phyloP scores from a whole-genome alignment of 345 rosid genomes.

The Linum tenue region DNA sequence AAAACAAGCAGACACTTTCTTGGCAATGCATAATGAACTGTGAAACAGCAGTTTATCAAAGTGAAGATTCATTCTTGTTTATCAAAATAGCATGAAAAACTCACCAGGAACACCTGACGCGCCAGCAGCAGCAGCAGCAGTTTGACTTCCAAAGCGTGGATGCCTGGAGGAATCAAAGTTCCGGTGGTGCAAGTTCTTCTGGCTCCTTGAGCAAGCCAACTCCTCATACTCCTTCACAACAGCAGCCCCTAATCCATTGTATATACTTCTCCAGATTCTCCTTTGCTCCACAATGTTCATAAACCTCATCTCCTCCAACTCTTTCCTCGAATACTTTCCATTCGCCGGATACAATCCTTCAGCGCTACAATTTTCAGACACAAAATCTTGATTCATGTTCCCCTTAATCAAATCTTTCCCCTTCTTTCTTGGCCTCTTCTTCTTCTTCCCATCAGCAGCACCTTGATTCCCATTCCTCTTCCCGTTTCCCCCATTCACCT shows the following conservation, averaged over 20 bases:
- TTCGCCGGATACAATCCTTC: constrained; percentile 11
- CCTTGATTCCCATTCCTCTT: constrained; percentile 36
- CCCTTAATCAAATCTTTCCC: constrained; percentile 24
- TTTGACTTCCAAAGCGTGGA: constrained; percentile 13
- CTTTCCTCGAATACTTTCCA: constrained; percentile 43
- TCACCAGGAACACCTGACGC: background rate
- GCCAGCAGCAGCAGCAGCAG: background rate
- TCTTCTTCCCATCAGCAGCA: constrained; percentile 36
- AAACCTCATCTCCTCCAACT: constrained; percentile 71
- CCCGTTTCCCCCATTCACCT: constrained; percentile 23
- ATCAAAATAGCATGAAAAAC: too few relatives aligned
- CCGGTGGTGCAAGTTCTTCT: constrained; percentile 19
- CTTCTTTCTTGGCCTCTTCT: constrained; percentile 29
- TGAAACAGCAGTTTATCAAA: too few relatives aligned
- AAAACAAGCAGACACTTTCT: too few relatives aligned
- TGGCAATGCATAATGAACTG: too few relatives aligned
- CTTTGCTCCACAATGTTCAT: constrained; percentile 42
- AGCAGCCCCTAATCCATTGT: constrained; percentile 40
- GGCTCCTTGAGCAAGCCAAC: constrained; percentile 35
- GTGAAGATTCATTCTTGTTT: too few relatives aligned
- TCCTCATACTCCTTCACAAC: constrained; percentile 45
- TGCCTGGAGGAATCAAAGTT: constrained; percentile 22
- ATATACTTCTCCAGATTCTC: constrained; percentile 51
- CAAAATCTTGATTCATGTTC: constrained; percentile 16
- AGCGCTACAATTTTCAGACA: constrained; percentile 12